Percentiles rank a stretch among this genome's conserved stretches.
Conservation (phyloP, 108 stramenopile species). For the Skeletonema menzelii region DNA sequence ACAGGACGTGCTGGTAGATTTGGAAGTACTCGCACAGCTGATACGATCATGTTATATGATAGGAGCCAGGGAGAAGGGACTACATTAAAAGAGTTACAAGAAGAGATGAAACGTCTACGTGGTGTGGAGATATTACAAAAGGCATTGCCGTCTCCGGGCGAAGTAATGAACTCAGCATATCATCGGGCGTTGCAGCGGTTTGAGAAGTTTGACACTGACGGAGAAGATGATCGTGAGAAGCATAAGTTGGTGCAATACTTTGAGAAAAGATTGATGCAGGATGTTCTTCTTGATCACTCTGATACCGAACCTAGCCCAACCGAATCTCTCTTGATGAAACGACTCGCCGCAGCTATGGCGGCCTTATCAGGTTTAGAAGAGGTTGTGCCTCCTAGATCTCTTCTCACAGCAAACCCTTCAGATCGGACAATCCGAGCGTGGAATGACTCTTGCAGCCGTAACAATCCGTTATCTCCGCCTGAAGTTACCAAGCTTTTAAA, state of each 20-base stretch:
- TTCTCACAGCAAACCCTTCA: slow-evolving; percentile 52
- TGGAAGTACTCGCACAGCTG: slow-evolving; percentile 36
- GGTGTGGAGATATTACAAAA: slow-evolving; percentile 38
- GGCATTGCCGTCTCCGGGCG: slow-evolving; percentile 45
- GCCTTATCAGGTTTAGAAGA: slow-evolving; percentile 45
- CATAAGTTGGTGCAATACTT: slow-evolving; percentile 36
- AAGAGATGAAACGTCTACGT: slow-evolving; percentile 23
- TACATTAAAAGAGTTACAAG: slow-evolving; percentile 30
- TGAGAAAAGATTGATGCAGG: slow-evolving; percentile 14
- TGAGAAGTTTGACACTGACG: slow-evolving; percentile 10
- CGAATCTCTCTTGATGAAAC: slow-evolving; percentile 25
- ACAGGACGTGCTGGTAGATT: slow-evolving; percentile 54
- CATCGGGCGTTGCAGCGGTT: slow-evolving; percentile 34
- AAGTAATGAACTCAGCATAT: slow-evolving; percentile 53
- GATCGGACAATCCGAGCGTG: slow-evolving; percentile 53
- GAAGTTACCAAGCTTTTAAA: slow-evolving; percentile 50
- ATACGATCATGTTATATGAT: slow-evolving; percentile 47
- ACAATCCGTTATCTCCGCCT: slow-evolving; percentile 36
- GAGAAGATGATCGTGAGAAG: background rate
- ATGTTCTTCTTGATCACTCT: slow-evolving; percentile 6
- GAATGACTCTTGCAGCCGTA: slow-evolving; percentile 5
- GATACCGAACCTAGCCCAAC: slow-evolving; percentile 1
- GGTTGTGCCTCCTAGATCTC: slow-evolving; percentile 43
- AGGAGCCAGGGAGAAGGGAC: slow-evolving; percentile 33
- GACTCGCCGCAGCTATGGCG: slow-evolving; percentile 52